Evolutionary conservation across 116 monocot species (phyloP).

Genomic region (Dioscorea cayenensis): DNA sequence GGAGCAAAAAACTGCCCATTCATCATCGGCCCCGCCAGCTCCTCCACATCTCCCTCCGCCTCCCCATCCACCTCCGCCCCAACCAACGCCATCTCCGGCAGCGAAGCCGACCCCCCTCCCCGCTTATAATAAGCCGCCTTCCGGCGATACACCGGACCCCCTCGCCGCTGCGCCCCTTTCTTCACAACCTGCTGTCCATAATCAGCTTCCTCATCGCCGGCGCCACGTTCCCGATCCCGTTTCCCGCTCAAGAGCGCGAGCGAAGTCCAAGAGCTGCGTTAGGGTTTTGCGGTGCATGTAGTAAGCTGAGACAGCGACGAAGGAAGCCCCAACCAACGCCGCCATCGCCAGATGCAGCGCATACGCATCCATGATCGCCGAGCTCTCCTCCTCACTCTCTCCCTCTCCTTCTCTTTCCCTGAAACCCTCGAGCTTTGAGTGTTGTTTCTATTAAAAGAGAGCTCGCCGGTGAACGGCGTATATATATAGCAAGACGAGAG

Average conservation of each 20-base stretch:
- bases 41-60: conserved; percentile 28
- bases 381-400: neutral
- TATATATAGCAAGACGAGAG: neutral
- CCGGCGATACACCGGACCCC: neutral
- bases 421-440: neutral
- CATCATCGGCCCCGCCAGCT: neutral
- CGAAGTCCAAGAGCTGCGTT: conserved; percentile 78
- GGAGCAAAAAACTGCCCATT: conserved; percentile 21
- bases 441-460: neutral
- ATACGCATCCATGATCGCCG: conserved; percentile 60
- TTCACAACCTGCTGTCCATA: neutral
- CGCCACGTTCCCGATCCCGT: conserved; percentile 22
- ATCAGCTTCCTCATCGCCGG: conserved; percentile 1
- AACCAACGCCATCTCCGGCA: conserved; percentile 41
- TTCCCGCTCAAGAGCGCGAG: conserved; percentile 55
- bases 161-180: neutral
- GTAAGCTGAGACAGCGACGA: conserved; percentile 91
- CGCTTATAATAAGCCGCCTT: conserved; percentile 19
- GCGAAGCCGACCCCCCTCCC: conserved; percentile 33
- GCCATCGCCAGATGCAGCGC: conserved; percentile 82
- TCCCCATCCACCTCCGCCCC: conserved; percentile 20
- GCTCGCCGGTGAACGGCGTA: neutral
- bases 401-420: neutral
- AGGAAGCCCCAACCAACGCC: conserved; percentile 86
- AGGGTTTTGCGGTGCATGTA: conserved; percentile 97